A percentile compares a stretch with the other conserved stretches of the same genome.
These are phyloP conservation scores for Limonium bicolor DNA, from an alignment of 148 eudicot genomes.

Conservation along the genomic window DNA sequence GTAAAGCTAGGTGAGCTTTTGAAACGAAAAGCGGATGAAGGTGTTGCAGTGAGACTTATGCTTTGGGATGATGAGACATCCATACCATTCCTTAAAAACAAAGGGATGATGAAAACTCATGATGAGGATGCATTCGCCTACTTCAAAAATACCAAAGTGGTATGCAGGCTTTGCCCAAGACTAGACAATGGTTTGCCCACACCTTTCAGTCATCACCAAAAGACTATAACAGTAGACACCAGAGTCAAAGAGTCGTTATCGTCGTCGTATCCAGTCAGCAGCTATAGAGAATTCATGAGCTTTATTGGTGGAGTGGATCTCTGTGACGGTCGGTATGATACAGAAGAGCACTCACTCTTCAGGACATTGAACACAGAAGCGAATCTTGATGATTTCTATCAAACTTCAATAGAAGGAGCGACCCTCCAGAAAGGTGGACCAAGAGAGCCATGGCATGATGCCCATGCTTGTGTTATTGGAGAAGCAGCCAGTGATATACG, in stretches of 20 bases:
- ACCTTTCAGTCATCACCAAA: conserved; percentile 63
- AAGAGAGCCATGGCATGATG: conserved; percentile 85
- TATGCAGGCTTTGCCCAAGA: conserved; percentile 59
- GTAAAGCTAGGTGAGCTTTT: conserved; percentile 57
- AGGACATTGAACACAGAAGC: conserved; percentile 43
- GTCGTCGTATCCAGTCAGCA: too few species aligned
- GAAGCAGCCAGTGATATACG: conserved; percentile 65
- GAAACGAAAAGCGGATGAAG: conserved; percentile 74
- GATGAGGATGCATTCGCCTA: conserved; percentile 60
- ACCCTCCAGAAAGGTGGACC: conserved; percentile 67
- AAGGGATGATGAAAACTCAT: conserved; percentile 66
- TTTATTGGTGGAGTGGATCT: conserved; percentile 83
- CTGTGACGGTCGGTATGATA: conserved; percentile 79
- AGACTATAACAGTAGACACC: conserved; percentile 53
- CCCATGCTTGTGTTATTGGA: conserved; percentile 66
- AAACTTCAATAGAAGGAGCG: conserved; percentile 57
- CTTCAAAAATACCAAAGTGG: conserved; percentile 53
- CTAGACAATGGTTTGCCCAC: conserved; percentile 55
- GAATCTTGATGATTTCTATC: conserved; percentile 50
- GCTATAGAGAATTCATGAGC: conserved; percentile 50
- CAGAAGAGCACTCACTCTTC: conserved; percentile 58
- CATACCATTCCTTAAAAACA: conserved; percentile 70
- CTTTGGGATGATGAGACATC: conserved; percentile 81
- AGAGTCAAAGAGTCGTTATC: conserved; percentile 14
- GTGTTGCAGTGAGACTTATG: conserved; percentile 71